Base-by-base conservation (phyloP, 495 filamentous ascomycete species). In the Oidiodendron maius region DNA sequence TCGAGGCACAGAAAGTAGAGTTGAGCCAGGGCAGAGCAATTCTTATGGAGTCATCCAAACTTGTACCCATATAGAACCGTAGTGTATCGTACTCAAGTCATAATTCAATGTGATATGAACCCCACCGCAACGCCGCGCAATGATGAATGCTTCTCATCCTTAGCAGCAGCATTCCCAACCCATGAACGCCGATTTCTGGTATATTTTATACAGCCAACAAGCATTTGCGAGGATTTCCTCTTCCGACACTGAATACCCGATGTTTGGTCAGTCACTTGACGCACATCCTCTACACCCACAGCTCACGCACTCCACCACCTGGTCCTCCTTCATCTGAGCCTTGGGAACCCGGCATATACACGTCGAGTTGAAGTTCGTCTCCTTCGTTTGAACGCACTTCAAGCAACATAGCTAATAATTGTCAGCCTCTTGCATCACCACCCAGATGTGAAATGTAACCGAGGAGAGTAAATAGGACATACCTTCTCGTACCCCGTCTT, bases 401-500 rank as follows among this genome's bases (percentile, higher is more conserved):
- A 96, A 72, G 62, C 93, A 99, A 64, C 93, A 99, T 6, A 98
- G 68, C 84, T 90, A 57, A 24, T 38, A 40, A 10, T 12, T 21
- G 18, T 40, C 18, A 40, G 38, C 38, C 38, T 40, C n/a, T 20
- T 12, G 12, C 18, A 16, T 21, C 38, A 6, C n/a, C n/a, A n/a
- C n/a, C n/a, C n/a, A n/a, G n/a, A n/a, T n/a, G n/a, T n/a, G n/a
- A n/a, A n/a, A 34, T 34, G n/a, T n/a, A 34, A 34, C 9, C 9
- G 9, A 34, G 30, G 25, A 44, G n/a, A 17, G 13, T 21, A 10
- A 38, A 43, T 11, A 43, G 54, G 12, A 64, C 73, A 40, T 67
- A 88, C 86, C 81, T 97, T 96, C 69, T 97, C 93, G 67, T 99
- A 99, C 17, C 93, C 94, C 60, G 91, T 86, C 70, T 97, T 99